Evolutionary conservation across 345 rosid genomes (phyloP).

Genomic region (Linum trigynum): DNA sequence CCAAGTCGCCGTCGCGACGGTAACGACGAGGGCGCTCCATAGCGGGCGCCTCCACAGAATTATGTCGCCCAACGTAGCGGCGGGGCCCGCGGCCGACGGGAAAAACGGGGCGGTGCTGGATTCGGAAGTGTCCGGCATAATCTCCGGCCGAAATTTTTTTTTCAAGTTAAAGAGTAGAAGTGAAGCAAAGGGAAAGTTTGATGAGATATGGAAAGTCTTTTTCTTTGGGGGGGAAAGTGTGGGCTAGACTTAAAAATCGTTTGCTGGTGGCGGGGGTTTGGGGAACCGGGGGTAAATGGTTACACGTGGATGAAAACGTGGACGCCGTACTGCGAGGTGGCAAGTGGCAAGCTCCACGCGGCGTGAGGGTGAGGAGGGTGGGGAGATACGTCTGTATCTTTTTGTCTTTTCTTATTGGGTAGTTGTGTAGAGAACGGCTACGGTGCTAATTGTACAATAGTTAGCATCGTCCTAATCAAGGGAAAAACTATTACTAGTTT

Average conservation of each 20-base stretch:
- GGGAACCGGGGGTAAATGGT: background rate
- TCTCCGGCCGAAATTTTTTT: background rate
- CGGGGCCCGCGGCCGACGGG: background rate
- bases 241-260: background rate
- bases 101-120: background rate
- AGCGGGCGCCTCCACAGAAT: conserved; percentile 50
- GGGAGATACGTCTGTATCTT: background rate
- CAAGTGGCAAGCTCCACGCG: background rate
- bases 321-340: conserved; percentile 4
- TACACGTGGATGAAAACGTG: conserved; percentile 15
- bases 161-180: background rate
- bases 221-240: background rate
- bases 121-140: background rate
- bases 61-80: conserved; percentile 26
- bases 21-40: conserved; percentile 24
- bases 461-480: too few relatives aligned
- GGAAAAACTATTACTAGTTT: too few relatives aligned
- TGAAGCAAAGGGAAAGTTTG: background rate
- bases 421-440: too few relatives aligned
- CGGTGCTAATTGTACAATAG: too few relatives aligned
- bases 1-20: conserved; percentile 35
- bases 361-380: background rate
- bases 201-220: background rate
- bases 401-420: background rate
- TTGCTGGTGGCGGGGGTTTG: background rate